Conservation (phyloP, 129 eudicot species). For the Lactuca saligna region DNA sequence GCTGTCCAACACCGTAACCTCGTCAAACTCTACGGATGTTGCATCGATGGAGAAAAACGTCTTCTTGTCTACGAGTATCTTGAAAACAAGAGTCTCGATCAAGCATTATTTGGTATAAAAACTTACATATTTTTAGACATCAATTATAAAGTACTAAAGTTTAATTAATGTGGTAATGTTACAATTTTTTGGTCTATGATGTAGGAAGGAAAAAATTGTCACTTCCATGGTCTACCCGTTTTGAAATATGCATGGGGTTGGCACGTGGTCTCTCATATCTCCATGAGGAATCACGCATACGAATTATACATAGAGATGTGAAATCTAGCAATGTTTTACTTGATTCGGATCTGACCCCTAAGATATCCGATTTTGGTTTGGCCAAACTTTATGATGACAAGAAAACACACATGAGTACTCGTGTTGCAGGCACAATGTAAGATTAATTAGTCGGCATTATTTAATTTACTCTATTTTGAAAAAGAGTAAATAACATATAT, state of each 20-base stretch:
- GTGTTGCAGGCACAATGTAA: constrained; percentile 92
- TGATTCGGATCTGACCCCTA: constrained; percentile 66
- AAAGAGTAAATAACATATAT: too few relatives aligned
- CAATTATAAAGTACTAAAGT: not conserved
- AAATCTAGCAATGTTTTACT: constrained; percentile 55
- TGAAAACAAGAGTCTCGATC: too few relatives aligned
- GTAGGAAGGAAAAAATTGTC: constrained; percentile 47
- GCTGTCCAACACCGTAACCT: constrained; percentile 7
- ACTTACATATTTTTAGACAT: not conserved
- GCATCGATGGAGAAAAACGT: too few relatives aligned
- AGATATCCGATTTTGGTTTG: constrained; percentile 86
- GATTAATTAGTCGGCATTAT: constrained; percentile 5
- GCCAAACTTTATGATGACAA: constrained; percentile 88
- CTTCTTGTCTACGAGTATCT: too few relatives aligned
- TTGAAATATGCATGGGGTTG: constrained; percentile 72
- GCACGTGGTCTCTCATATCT: constrained; percentile 79
- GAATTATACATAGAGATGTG: too few relatives aligned
- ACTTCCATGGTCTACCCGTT: constrained; percentile 71
- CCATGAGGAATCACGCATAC: constrained; percentile 64
- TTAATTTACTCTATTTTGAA: too few relatives aligned
- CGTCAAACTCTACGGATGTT: too few relatives aligned
- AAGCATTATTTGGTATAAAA: too few relatives aligned
- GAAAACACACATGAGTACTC: constrained; percentile 82
- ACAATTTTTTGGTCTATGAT: constrained; percentile 21
- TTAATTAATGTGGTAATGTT: not conserved